A percentile compares a stretch with the other conserved stretches of the same genome.
phyloP scores from a whole-genome alignment of 495 filamentous ascomycete genomes.

The Chaetomium fimeti region DNA sequence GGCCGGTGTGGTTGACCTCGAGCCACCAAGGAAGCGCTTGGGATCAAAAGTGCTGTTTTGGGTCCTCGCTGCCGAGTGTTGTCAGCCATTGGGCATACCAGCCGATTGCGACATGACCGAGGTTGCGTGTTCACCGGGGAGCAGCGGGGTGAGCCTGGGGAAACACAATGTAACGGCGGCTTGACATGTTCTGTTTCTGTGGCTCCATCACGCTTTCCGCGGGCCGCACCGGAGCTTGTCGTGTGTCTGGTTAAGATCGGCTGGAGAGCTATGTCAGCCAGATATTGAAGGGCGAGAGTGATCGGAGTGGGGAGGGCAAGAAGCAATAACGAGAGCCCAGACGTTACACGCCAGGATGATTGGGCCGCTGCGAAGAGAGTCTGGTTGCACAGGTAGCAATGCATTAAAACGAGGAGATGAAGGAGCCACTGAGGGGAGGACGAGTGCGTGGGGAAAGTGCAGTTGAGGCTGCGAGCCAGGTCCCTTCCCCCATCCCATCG shows the following conservation, averaged over 20 bases:
- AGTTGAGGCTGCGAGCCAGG: background rate
- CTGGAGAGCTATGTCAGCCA: constrained; percentile 16
- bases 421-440: constrained; percentile 22
- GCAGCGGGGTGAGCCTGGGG: background rate
- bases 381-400: constrained; percentile 40
- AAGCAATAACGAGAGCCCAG: constrained; percentile 26
- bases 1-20: background rate
- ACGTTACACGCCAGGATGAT: constrained; percentile 17
- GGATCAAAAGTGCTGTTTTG: constrained; percentile 14
- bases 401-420: constrained; percentile 30
- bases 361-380: constrained; percentile 23
- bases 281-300: constrained; percentile 4
- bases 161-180: constrained; percentile 34
- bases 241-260: background rate
- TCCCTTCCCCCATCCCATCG: background rate
- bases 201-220: constrained; percentile 6
- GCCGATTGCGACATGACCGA: constrained; percentile 16
- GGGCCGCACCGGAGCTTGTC: constrained; percentile 12
- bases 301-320: constrained; percentile 18
- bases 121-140: constrained; percentile 8
- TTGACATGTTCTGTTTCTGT: constrained; percentile 9
- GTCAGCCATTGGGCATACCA: constrained; percentile 26
- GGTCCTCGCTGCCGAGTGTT: constrained; percentile 9
- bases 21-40: background rate
- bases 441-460: constrained; percentile 17